Base-by-base conservation (phyloP, 169 alveolate genomes). In the Neospora caninum region DNA sequence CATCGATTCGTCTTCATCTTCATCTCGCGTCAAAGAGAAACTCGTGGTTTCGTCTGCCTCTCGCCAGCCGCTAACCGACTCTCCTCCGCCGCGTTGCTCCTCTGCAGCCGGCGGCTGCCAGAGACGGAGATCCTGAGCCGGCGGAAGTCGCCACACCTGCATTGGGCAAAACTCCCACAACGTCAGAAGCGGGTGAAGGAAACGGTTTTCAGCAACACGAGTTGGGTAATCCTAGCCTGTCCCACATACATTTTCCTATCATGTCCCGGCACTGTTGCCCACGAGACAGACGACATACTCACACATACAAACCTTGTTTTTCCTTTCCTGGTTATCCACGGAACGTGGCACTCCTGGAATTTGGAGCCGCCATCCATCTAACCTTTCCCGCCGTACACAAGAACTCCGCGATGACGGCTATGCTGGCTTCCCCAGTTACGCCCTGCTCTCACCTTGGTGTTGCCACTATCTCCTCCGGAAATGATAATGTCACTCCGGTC, bases 401-500 rank as follows among this genome's bases (percentile, higher is more conserved):
- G 78, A 64, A 25, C 31, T 64, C 25, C 78, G 18, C 0, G 58
- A 49, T 49, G 58, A 49, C 58, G 58, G 18, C 58, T 49, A 13
- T 49, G 58, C 58, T 22, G 58, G 27, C 58, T 22, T 49, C 58
- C 18, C 4, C 9, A 49, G 27, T 13, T 13, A 49, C 27, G 27
- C 58, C 58, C 4, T 49, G 58, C 58, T 49, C 58, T 82, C 38
- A 88, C 93, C 64, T 88, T 88, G 45, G 78, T 58, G 41, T 49
- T 88, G 43, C 93, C 93, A 69, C 93, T 88, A 86, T 88, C 93
- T 64, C 93, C 93, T 25, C 93, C 93, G 64, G 82, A 45, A 29
- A 88, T 6, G 36, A 88, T n/a, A 29, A 64, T 29, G 39, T 88
- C 86, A 29, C 69, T 38, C 6, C 84, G 27, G 82, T 64, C 93